Base-by-base conservation (phyloP, 495 filamentous ascomycete species). In the Hamigera avellanea region DNA sequence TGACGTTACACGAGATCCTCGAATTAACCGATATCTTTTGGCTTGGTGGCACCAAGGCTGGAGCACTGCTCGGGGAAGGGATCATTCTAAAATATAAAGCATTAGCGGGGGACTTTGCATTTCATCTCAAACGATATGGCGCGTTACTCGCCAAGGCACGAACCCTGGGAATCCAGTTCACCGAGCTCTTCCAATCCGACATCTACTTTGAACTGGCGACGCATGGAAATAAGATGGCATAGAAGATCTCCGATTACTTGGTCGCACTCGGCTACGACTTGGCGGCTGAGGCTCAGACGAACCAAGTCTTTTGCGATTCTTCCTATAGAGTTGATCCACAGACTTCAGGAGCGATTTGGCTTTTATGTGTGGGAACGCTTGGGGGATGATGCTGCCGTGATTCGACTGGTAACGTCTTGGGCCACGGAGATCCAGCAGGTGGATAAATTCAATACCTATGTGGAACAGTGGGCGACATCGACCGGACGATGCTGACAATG, bases 11-110 rank as follows among this genome's bases (percentile, higher is more conserved):
- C 3, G 63, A 67, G 33, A 48, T 67, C 15, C 54, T 61, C 9
- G 56, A 65, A 7, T 32, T 54, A 8, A 53, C 50, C 0, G 61
- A 67, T 40, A 61, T 67, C 8, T 67, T 67, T 44, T 67, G 63
- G 63, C 59, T 67, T 19, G 63, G 63, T 9, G 63, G 63, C 0
- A 67, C 63, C 15, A 67, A 67, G 40, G 54, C 55, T 28, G 63
- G 63, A 12, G 61, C 61, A 0, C 35, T 67, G 16, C 47, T 67
- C 27, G 63, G 63, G 6, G 63, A 67, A 35, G 63, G 59, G 0
- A 61, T 67, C 26, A 57, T 67, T 7, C 54, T 67, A 17, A 50
- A 51, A 33, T 54, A 52, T 26, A 23, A 33, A 2, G n/a, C 8
- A 9, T 34, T 67, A 2, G 52, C 55, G 0, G 61, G 65, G 14